A percentile compares a stretch with the other conserved stretches of the same genome.
These are phyloP conservation scores for Euptelea pleiosperma DNA, from an alignment of 164 flowering plant genomes.

Conservation along the genomic window DNA sequence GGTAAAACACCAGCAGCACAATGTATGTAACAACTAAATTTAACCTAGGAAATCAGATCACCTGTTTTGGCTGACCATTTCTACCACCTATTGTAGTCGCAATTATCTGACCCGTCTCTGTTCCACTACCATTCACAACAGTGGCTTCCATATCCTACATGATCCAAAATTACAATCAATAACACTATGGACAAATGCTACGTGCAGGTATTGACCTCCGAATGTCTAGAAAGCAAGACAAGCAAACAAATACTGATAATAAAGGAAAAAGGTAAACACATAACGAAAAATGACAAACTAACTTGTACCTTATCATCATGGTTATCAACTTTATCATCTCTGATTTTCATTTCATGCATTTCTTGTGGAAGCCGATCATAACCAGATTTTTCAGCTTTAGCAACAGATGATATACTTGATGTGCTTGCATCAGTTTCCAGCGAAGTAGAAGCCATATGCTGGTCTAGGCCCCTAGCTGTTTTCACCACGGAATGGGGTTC, in stretches of 20 bases:
- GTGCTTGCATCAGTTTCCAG: constrained; percentile 49
- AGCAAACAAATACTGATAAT: not conserved
- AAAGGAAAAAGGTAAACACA: not conserved
- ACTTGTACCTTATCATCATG: constrained; percentile 54
- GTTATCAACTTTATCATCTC: constrained; percentile 47
- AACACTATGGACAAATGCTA: not conserved
- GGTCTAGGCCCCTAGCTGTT: constrained; percentile 26
- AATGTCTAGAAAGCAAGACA: not conserved
- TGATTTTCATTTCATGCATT: constrained; percentile 71
- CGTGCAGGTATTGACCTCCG: not conserved
- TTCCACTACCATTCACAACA: constrained; percentile 67
- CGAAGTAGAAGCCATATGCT: constrained; percentile 45
- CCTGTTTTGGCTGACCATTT: constrained; percentile 86
- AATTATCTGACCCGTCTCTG: constrained; percentile 80
- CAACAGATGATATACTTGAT: constrained; percentile 31
- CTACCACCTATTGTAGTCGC: constrained; percentile 66
- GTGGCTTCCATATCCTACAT: constrained; percentile 58
- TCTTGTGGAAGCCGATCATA: constrained; percentile 70
- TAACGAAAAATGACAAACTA: not conserved
- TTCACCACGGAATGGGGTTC: constrained; percentile 30
- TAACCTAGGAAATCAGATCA: constrained; percentile 16
- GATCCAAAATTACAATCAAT: constrained; percentile 11
- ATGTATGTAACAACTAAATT: not conserved
- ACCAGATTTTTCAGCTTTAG: constrained; percentile 35
- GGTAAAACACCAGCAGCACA: not conserved